Percentiles rank a stretch among this genome's conserved stretches.
Conservation (phyloP, 1,284 basidiomycete species). For the Cutaneotrichosporon mucoides region DNA sequence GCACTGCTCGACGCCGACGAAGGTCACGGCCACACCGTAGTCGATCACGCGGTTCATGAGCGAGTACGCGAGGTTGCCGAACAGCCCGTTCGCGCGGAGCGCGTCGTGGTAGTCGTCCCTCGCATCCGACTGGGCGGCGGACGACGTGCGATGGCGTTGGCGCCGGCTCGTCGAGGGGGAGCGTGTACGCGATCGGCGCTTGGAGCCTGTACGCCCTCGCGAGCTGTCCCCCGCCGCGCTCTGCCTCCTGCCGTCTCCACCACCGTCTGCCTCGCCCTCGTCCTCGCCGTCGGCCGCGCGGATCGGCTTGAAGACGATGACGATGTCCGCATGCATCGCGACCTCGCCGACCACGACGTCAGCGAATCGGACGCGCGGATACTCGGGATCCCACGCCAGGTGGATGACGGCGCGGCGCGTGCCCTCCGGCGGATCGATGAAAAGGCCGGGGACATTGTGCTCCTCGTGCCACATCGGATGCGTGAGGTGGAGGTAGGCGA, state of each 20-base stretch:
- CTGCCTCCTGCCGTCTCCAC: too few relatives aligned
- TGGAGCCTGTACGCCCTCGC: too few relatives aligned
- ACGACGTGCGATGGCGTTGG: not conserved
- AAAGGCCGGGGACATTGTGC: not conserved
- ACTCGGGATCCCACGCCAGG: not conserved
- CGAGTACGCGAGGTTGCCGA: not conserved
- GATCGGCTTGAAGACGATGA: not conserved
- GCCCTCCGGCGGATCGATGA: not conserved
- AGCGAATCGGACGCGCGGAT: not conserved
- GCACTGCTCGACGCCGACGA: not conserved
- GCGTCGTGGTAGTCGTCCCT: not conserved
- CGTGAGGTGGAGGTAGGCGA: slow-evolving; percentile 3
- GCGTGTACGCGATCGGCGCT: too few relatives aligned
- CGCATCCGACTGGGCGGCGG: not conserved
- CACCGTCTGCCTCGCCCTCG: too few relatives aligned
- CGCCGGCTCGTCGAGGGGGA: not conserved
- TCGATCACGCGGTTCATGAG: slow-evolving; percentile 1
- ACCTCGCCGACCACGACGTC: not conserved
- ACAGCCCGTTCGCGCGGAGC: not conserved
- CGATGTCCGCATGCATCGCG: not conserved
- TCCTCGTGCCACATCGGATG: slow-evolving; percentile 2
- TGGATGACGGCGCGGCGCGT: not conserved
- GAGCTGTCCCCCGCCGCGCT: too few relatives aligned
- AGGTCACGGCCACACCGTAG: not conserved
- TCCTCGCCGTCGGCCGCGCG: not conserved